phyloP scores from a whole-genome alignment of 768 basidiomycete genomes.

The Leucosporidium scottii region DNA sequence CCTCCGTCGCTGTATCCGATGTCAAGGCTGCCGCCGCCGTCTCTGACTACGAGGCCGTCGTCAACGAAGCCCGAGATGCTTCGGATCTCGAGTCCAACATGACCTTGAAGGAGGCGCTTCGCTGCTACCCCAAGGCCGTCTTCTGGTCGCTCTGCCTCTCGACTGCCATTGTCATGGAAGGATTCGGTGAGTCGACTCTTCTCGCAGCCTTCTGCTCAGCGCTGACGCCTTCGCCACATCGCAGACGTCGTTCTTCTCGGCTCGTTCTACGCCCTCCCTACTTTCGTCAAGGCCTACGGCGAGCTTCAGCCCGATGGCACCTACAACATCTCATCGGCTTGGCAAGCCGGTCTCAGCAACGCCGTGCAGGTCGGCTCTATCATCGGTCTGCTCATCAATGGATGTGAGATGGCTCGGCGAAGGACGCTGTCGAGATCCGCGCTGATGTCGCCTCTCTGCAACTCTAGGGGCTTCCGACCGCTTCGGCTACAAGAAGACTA shows the following conservation, averaged over 20 bases:
- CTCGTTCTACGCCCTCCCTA: no score
- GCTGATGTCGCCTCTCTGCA: background rate
- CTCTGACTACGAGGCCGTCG: conserved; percentile 18
- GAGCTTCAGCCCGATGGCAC: no score
- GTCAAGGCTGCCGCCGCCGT: conserved; percentile 2
- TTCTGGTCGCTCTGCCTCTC: conserved; percentile 40
- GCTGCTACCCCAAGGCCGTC: conserved; percentile 42
- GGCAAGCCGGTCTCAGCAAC: no score
- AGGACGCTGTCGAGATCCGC: no score
- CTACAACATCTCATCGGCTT: no score
- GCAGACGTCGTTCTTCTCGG: no score
- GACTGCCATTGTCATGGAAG: conserved; percentile 3
- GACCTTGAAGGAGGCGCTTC: conserved; percentile 40
- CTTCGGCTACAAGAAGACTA: background rate
- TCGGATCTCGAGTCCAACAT: conserved; percentile 41
- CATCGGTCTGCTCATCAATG: no score
- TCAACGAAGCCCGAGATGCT: conserved; percentile 39
- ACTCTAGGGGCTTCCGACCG: background rate
- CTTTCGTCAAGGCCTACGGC: no score
- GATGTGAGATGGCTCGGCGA: no score
- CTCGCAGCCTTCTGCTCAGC: no score
- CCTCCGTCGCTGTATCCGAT: background rate
- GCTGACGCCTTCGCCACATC: no score
- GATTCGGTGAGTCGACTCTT: conserved; percentile 3
- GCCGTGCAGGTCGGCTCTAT: no score